Base-by-base conservation (phyloP, 2,329 filamentous ascomycete genomes). In the Thelonectria blattea region DNA sequence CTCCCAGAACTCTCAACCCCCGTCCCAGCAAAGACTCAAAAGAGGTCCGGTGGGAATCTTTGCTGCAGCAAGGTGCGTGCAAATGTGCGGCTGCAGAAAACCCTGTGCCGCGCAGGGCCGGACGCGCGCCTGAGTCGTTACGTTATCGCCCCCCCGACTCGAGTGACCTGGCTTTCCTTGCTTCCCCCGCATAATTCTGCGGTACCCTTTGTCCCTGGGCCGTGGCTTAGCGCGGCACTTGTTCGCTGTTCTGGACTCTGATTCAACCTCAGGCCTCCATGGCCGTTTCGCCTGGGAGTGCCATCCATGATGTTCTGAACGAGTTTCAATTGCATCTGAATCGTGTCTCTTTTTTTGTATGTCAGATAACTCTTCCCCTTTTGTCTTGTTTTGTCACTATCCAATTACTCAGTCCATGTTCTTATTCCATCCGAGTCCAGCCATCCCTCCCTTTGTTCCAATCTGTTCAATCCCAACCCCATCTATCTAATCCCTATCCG, bases 241-340 rank as follows among this genome's bases (percentile, higher is more conserved):
- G 47, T 4, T 10, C 56, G 65, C 59, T 60, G 60, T 69, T n/a
- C 22, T 24, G 22, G 22, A 24, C 22, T 24, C 63, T 63, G 57
- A 57, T 68, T 66, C 53, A 66, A 71, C 68, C 59, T 69, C 68
- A 69, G 64, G 57, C 59, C 62, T 57, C 56, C 27, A 30, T 37
- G 8, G 34, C 8, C 8, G 27, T 30, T 30, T 30, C 27, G 27
- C 4, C 5, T 30, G 27, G 27, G 27, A 30, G 8, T 30, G 27
- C 27, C 27, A 30, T n/a, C n/a, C n/a, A n/a, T n/a, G n/a, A n/a
- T 30, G 27, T 30, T 30, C 27, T 30, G 27, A 7, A 30, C 8
- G 27, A 9, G 27, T 30, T 30, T 30, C 27, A 30, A 30, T 30
- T 30, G 27, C 27, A 30, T 30, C 27, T 7, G 8, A 9, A 10